These are phyloP conservation scores for Coemansia sp. DNA, from an alignment of 192 early-diverging fungal species.

Conservation along the genomic window DNA sequence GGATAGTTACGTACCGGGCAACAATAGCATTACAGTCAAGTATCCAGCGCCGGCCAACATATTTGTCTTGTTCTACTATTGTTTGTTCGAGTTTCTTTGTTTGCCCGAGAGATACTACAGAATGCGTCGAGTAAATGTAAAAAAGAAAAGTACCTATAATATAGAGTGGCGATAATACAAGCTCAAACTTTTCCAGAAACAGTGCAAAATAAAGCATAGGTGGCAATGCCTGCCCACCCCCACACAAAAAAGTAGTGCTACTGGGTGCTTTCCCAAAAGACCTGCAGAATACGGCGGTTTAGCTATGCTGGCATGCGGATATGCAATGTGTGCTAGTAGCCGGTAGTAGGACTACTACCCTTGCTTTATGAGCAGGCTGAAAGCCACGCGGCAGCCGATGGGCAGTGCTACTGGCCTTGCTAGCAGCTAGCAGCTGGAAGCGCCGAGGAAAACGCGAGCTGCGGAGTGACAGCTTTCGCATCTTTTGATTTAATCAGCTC, in stretches of 20 bases:
- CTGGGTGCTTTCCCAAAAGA: neutral
- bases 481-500: neutral
- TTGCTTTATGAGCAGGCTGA: constrained; percentile 5
- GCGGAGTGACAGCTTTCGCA: neutral
- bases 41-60: constrained; percentile 52
- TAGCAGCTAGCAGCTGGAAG: neutral
- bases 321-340: constrained; percentile 2
- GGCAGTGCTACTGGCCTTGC: neutral
- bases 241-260: neutral
- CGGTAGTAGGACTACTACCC: constrained; percentile 1
- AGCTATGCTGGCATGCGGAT: neutral
- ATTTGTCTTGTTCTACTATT: neutral
- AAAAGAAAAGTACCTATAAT: neutral
- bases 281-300: neutral
- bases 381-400: neutral
- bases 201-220: neutral
- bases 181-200: neutral
- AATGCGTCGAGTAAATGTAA: neutral
- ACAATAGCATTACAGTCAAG: constrained; percentile 43
- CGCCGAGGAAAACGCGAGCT: neutral
- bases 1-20: constrained; percentile 34
- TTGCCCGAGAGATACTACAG: neutral
- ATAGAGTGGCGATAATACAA: neutral
- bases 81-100: neutral
- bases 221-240: neutral